Evolutionary conservation across 768 basidiomycete genomes (phyloP).

Genomic region (Kwoniella mangroviensis): DNA sequence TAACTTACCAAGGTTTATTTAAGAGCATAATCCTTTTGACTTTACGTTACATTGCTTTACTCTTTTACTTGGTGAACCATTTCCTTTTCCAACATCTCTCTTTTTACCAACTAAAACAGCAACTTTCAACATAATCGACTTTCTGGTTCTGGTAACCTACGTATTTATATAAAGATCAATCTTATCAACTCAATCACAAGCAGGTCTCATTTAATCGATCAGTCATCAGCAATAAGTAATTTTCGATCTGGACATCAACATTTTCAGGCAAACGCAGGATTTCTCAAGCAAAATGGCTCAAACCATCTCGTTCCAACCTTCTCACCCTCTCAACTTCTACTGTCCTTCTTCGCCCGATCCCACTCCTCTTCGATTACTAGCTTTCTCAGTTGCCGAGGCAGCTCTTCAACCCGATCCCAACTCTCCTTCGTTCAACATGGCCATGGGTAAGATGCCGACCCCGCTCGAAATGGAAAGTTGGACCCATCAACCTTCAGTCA

Average conservation of each 20-base stretch:
- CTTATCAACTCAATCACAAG: constrained; percentile 2
- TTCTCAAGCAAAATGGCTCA: constrained; percentile 30
- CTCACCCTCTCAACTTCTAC: constrained; percentile 16
- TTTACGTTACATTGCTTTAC: not conserved
- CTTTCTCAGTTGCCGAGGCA: constrained; percentile 51
- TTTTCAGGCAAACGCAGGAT: no score
- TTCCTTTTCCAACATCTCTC: not conserved
- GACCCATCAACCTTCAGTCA: not conserved
- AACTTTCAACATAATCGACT: constrained; percentile 1
- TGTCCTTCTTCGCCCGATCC: constrained; percentile 49
- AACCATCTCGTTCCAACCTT: constrained; percentile 29
- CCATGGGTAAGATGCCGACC: constrained; percentile 17
- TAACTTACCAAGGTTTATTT: constrained; percentile 11
- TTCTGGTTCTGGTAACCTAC: constrained; percentile 22
- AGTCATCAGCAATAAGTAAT: not conserved
- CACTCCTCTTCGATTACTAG: constrained; percentile 46
- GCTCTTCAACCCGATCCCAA: constrained; percentile 51
- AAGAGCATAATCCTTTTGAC: not conserved
- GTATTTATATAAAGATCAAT: not conserved
- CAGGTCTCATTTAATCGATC: constrained; percentile 5
- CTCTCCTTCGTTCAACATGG: constrained; percentile 38
- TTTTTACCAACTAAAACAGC: not conserved
- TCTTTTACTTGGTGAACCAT: not conserved
- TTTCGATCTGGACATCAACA: not conserved
- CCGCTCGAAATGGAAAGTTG: constrained; percentile 16